Evolutionary conservation across 108 stramenopile species (phyloP).

Genomic region (Aureococcus anophagefferens): DNA sequence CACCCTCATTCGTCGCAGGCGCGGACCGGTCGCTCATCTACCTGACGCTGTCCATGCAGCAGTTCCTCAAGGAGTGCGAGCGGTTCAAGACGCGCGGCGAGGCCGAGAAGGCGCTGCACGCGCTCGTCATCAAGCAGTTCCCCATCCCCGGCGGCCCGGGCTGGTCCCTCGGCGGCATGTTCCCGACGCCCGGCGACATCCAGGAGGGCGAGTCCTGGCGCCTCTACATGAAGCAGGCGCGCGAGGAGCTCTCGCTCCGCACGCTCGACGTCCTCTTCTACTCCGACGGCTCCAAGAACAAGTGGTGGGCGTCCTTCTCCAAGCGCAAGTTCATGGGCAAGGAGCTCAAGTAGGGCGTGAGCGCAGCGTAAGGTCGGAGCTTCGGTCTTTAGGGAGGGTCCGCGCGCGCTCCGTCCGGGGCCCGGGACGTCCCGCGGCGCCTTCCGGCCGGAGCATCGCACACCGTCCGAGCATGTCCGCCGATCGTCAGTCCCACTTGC

Average conservation of each 20-base stretch:
- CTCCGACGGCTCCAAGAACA: conserved; percentile 33
- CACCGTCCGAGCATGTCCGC: no score
- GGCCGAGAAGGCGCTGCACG: neutral
- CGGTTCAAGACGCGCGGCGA: neutral
- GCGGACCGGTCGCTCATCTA: conserved; percentile 42
- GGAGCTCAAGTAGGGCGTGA: no score
- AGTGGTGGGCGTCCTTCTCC: conserved; percentile 53
- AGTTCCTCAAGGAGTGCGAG: conserved; percentile 38
- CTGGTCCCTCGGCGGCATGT: conserved; percentile 15
- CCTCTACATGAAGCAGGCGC: conserved; percentile 50
- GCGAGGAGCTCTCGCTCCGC: conserved; percentile 38
- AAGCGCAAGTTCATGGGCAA: conserved; percentile 61
- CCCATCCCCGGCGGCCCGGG: conserved; percentile 24
- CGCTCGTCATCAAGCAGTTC: neutral
- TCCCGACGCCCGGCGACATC: conserved; percentile 22
- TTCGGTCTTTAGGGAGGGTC: no score
- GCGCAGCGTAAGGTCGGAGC: no score
- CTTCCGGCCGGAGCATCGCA: no score
- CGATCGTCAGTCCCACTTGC: no score
- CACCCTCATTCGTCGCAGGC: no score
- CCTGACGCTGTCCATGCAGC: conserved; percentile 43
- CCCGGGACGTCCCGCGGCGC: no score
- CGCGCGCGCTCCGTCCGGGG: no score
- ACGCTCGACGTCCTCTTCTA: conserved; percentile 28
- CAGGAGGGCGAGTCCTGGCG: conserved; percentile 35